These are phyloP conservation scores for Luffa aegyptiaca DNA, from an alignment of 306 rosid genomes.

Conservation along the genomic window DNA sequence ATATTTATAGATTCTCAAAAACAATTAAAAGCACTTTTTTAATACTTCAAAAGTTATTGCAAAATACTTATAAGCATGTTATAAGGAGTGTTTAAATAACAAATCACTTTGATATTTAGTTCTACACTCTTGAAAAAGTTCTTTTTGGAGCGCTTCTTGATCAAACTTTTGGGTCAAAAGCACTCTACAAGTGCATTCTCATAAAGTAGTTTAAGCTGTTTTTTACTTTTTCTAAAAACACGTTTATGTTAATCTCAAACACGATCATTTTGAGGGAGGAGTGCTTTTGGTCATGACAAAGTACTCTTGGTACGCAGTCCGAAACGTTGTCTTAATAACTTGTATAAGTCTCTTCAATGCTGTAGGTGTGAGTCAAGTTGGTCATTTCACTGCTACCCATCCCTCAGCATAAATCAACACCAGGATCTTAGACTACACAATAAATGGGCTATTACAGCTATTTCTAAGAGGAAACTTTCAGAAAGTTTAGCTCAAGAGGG, in stretches of 20 bases:
- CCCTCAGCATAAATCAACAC: constrained; percentile 33
- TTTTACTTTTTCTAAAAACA: not conserved
- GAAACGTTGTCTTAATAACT: not conserved
- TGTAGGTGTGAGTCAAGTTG: constrained; percentile 49
- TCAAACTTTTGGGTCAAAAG: not conserved
- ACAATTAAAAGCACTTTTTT: no score
- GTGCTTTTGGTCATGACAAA: not conserved
- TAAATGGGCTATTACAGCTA: constrained; percentile 46
- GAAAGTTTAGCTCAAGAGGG: constrained; percentile 29
- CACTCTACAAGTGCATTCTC: not conserved
- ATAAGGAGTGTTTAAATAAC: no score
- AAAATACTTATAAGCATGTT: no score
- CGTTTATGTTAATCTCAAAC: not conserved
- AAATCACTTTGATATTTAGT: not conserved
- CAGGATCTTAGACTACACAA: constrained; percentile 29
- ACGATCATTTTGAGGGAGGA: not conserved
- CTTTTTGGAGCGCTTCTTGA: not conserved
- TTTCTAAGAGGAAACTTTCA: constrained; percentile 53
- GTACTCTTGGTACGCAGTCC: not conserved
- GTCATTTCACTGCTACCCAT: constrained; percentile 18
- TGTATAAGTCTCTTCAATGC: constrained; percentile 7
- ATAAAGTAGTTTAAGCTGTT: not conserved
- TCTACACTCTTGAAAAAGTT: not conserved
- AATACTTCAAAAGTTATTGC: no score
- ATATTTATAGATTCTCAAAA: no score